A percentile compares a stretch with the other conserved stretches of the same genome.
Conservation (phyloP, 1,284 basidiomycete species). For the Ustilago loliicola region DNA sequence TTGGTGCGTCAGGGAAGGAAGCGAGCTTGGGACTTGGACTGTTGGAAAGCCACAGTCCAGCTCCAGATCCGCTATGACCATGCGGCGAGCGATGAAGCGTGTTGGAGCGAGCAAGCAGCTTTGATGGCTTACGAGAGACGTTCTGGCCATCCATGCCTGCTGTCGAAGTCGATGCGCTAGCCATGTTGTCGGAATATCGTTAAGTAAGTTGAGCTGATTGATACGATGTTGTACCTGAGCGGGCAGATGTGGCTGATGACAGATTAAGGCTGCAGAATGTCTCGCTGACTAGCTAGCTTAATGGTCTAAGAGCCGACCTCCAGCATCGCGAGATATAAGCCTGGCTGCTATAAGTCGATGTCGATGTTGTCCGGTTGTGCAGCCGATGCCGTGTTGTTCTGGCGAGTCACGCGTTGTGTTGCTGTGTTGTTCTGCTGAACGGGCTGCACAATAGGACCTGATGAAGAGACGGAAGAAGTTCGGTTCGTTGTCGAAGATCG, state of each 20-base stretch:
- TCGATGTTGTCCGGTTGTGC: not conserved
- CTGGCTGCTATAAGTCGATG: not conserved
- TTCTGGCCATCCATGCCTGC: constrained; percentile 10
- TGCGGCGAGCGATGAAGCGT: constrained; percentile 49
- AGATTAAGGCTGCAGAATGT: not conserved
- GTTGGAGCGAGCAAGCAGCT: constrained; percentile 34
- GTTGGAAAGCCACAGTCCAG: constrained; percentile 51
- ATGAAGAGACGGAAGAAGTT: constrained; percentile 4
- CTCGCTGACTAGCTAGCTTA: constrained; percentile 14
- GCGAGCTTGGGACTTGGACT: constrained; percentile 29
- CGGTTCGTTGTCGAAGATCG: constrained; percentile 3
- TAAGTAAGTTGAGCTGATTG: not conserved
- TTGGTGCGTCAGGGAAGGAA: constrained; percentile 9
- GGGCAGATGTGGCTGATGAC: not conserved
- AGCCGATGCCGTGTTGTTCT: constrained; percentile 9
- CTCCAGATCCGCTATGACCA: constrained; percentile 50
- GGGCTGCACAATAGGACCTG: not conserved
- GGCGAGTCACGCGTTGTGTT: not conserved
- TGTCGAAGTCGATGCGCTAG: constrained; percentile 27
- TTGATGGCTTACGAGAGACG: constrained; percentile 37
- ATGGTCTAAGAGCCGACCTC: not conserved
- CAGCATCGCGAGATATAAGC: constrained; percentile 3
- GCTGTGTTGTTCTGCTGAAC: constrained; percentile 7
- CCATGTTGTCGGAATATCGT: constrained; percentile 11
- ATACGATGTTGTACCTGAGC: not conserved